Conservation (phyloP, 2,329 filamentous ascomycete species). For the Fusarium torreyae region DNA sequence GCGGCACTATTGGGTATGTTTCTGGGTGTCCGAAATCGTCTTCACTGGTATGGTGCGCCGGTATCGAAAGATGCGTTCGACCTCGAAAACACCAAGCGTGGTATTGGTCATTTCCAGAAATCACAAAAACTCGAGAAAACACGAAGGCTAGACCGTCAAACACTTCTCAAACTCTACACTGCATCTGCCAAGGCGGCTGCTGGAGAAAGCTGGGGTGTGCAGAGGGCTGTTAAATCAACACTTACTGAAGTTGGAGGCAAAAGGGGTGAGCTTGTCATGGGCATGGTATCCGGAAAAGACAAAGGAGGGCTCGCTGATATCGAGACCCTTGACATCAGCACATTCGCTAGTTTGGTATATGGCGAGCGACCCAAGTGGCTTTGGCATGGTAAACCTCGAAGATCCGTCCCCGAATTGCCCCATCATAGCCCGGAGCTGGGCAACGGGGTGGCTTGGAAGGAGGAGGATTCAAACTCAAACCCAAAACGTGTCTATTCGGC, state of each 20-base stretch:
- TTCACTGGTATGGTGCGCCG: slow-evolving; percentile 87
- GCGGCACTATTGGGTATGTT: slow-evolving; percentile 88
- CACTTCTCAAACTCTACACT: slow-evolving; percentile 83
- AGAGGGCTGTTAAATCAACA: slow-evolving; percentile 93
- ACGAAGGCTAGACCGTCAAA: slow-evolving; percentile 85
- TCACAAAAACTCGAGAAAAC: slow-evolving; percentile 84
- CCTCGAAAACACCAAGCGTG: slow-evolving; percentile 83
- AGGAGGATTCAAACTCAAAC: slow-evolving; percentile 60
- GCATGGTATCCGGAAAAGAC: slow-evolving; percentile 89
- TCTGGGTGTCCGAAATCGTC: slow-evolving; percentile 89
- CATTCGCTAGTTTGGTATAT: slow-evolving; percentile 81
- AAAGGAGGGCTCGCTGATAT: slow-evolving; percentile 93
- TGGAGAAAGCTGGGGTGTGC: slow-evolving; percentile 92
- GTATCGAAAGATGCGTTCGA: slow-evolving; percentile 95
- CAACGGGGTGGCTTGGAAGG: slow-evolving; percentile 69
- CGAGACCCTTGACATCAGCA: slow-evolving; percentile 91
- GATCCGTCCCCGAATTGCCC: slow-evolving; percentile 66
- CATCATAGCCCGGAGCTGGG: slow-evolving; percentile 64
- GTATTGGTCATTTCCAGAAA: slow-evolving; percentile 91
- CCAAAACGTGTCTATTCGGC: slow-evolving; percentile 66
- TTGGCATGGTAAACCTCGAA: slow-evolving; percentile 91
- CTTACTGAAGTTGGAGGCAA: slow-evolving; percentile 95
- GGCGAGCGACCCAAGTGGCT: slow-evolving; percentile 93
- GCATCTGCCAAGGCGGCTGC: slow-evolving; percentile 92
- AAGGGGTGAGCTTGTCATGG: slow-evolving; percentile 93